Conservation (phyloP, 202 grass and related monocot genomes). For the Zizania palustris region DNA sequence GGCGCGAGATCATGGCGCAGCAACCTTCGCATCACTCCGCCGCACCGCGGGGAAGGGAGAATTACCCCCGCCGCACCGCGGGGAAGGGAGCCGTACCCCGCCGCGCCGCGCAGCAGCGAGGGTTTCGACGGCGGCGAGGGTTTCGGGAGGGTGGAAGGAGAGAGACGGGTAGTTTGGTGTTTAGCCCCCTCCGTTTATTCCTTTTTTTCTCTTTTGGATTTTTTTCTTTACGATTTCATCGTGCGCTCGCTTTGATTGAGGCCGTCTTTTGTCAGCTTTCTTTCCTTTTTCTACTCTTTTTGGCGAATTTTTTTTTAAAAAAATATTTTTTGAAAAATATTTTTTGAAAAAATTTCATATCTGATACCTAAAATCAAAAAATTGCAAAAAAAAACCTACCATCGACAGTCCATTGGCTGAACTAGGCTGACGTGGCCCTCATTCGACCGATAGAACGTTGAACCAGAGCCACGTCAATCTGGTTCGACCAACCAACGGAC, state of each 20-base stretch:
- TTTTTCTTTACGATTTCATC: slow-evolving; percentile 26
- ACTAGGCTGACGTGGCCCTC: too few relatives aligned
- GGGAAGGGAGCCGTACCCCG: slow-evolving; percentile 19
- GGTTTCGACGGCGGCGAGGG: slow-evolving; percentile 47
- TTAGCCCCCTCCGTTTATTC: not conserved
- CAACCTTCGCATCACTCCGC: not conserved
- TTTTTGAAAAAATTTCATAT: too few relatives aligned
- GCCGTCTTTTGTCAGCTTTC: not conserved
- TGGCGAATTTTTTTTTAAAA: too few relatives aligned
- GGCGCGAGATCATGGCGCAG: slow-evolving; percentile 6
- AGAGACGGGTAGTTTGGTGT: slow-evolving; percentile 15
- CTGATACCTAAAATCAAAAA: too few relatives aligned
- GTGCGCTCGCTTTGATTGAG: slow-evolving; percentile 29
- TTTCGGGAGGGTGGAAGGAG: slow-evolving; percentile 23
- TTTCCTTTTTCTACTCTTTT: not conserved
- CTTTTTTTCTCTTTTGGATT: slow-evolving; percentile 26
- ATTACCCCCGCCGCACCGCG: not conserved
- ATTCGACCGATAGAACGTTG: too few relatives aligned
- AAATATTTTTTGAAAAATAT: too few relatives aligned
- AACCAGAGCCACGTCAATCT: too few relatives aligned
- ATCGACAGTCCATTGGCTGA: too few relatives aligned
- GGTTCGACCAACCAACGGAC: too few relatives aligned
- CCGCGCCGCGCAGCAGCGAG: slow-evolving; percentile 21
- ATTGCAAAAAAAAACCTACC: too few relatives aligned
- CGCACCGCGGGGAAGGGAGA: slow-evolving; percentile 4